Evolutionary conservation across 257 asterid species (phyloP), one percentile per base, ranked within the genome.

Genomic region (Catharanthus roseus): DNA sequence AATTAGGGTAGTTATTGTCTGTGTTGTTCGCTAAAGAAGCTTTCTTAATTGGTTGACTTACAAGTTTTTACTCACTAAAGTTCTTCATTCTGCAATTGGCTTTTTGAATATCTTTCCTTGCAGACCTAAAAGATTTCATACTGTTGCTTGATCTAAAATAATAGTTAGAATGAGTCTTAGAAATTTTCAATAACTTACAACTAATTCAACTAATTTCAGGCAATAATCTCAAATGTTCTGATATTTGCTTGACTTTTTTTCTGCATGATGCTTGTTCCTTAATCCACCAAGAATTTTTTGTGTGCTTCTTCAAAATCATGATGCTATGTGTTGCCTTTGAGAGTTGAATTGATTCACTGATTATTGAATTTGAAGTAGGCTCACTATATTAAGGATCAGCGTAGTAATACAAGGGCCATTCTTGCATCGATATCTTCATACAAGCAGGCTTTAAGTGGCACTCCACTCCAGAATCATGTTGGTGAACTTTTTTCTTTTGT

Each of bases 401-500:
- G 89, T 73, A 78, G 86, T 84, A 93, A 88, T 77, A 93, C 96
- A 63, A 90, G 82, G 86, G 96, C 98, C 58, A 80, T 93, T 77
- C 86, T 93, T 82, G 84, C 89, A 70, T 79, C 90, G 60, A 83
- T 80, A 73, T 93, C 98, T 83, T 79, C 85, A 39, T 93, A 83
- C 80, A 90, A 84, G 78, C 90, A 97, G 98, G 96, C 97, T 62
- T 82, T 93, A 76, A 93, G 96, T 86, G 98, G 98, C 76, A 93
- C 98, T 53, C 98, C 98, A 56, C 96, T 93, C 74, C 98, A 93
- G 85, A 93, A 93, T 78, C 95, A 91, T 77, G 97, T 93, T 76
- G 97, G 98, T 68, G 98, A 93, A 85, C 86, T 93, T 71, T 93
- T 90, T 86, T 93, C 98, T 55, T 97, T 93, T 74, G 98, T 93